Evolutionary conservation across 495 filamentous ascomycete species (phyloP), one percentile per base, ranked within the genome.

Genomic region (Trichocladium antarcticum): DNA sequence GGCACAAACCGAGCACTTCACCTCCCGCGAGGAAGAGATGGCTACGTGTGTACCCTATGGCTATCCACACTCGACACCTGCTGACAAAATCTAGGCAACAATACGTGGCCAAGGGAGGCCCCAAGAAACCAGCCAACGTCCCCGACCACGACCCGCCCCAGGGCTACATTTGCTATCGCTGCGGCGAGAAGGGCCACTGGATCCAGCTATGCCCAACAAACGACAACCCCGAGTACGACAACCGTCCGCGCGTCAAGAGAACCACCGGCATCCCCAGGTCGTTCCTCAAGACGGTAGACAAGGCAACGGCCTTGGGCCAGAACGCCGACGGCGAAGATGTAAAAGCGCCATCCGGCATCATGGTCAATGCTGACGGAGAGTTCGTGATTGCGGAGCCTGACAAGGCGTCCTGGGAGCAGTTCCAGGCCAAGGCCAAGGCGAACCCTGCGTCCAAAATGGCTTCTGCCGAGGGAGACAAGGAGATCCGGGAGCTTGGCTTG

Each of bases 201-300:
- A 99, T 99, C 46, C 87, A 96, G 68, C 79, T 81, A 10, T 98
- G 92, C 54, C 92, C 92, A 15, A 99, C 92, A 14, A 99, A 99
- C 62, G 85, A 94, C 63, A 90, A 99, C 57, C 90, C 93, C 3
- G 87, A 87, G 37, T 97, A 85, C 59, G 90, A 97, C 66, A 85
- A 86, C 51, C 83, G 84, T 24, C 87, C 88, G 40, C 80, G 88
- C 40, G 83, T 97, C 41, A 95, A 94, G 72, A 80, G 92, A 42
- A 95, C 93, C 11, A 97, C 92, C 14, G 92, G 92, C 47, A 97
- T 99, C 51, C 92, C 92, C 17, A 79, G 84, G 51, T 94, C 89
- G 4, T 88, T 96, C 58, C 75, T 97, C 45, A 92, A 88, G 64
- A 92, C 85, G 20, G 81, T 99, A 28, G 90, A 95, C 53, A 97